Base-by-base conservation (phyloP, 352 stramenopile genomes). In the Halophytophthora batemanensis region DNA sequence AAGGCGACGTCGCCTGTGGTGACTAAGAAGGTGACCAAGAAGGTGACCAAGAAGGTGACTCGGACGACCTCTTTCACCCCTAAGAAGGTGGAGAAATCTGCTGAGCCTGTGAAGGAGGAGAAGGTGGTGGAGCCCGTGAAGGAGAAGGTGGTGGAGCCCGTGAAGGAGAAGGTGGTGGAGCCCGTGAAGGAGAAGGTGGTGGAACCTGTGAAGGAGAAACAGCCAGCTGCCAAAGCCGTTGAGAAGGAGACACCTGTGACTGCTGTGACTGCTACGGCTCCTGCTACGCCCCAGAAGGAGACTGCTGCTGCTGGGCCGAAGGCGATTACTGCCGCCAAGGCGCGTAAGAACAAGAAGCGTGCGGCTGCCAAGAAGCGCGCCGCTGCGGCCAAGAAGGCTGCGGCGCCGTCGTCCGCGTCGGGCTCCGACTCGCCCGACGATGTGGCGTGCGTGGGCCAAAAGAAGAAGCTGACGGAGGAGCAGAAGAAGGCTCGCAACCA, bases 401-500 rank as follows among this genome's bases (percentile, higher is more conserved):
- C 63, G 17, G 23, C 36, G 29, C 66, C 66, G 14, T 53, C 53
- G 14, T 29, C 50, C 15, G 59, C 63, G 33, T 61, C 61, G 1
- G 61, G 64, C 28, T 65, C 66, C 15, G 69, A 78, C 34, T 69
- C 69, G 18, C 50, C 69, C 7, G 54, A 58, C 22, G 56, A 65
- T 11, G 51, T 65, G 15, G 38, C 14, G 53, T 40, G 55, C 21
- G 51, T 61, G 49, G 47, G 45, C 53, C 59, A 33, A 59, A 68
- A 54, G 63, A 70, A 43, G 42, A 44, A 58, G 50, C 61, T 82
- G 23, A 73, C 73, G 35, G 77, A 79, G 25, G 52, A 64, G 18
- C 80, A 90, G 60, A 88, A 88, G 60, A 77, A 74, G 37, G 44
- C 56, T 56, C 80, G 80, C 44, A 90, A 90, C 69, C 61, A 74